Evolutionary conservation across 1,284 basidiomycete species (phyloP), one percentile per base, ranked within the genome.

Genomic region (Tausonia pullulans): DNA sequence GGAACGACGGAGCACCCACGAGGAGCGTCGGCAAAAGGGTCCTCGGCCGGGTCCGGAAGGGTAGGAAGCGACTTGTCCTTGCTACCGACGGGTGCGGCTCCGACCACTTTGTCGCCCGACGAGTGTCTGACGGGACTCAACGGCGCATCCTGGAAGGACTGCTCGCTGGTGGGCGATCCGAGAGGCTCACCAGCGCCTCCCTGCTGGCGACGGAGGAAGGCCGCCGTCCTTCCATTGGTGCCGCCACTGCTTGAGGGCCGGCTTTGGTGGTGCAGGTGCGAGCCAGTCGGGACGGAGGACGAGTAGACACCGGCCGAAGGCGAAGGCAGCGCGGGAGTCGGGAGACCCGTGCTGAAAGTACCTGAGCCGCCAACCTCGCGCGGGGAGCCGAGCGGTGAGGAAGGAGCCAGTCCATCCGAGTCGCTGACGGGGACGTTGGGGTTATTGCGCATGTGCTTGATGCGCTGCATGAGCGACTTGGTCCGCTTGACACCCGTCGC

Each of bases 381-480:
- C 16, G 16, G 5, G 55, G 45, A n/a, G 43, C 55, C 43, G 55
- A 57, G 55, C 3, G 27, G 27, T 52, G 63, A 53, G 27, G 48
- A 64, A 5, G 41, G 58, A 54, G 46, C 53, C 9, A 55, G 57
- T 3, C 45, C 61, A 0, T 16, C 27, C 10, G 51, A 27, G 3
- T 14, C 14, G 11, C 41, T 41, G 39, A 63, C 39, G 39, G 65
- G 65, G 5, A 66, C 65, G 65, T 66, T 66, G 14, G 65, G 65
- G 57, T 60, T 66, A 13, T 66, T 56, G 4, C 65, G 48, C 77
- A 78, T 77, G 63, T 72, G 72, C 71, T 74, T 75, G 67, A 78
- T 70, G 66, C 74, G 76, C 70, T 78, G 76, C 74, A 78, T 77
- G 71, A 78, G 70, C 67, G 75, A 76, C 68, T 76, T 76, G 27